Evolutionary conservation across 1,139 yeast genomes (phyloP).

Genomic region (Fermentozyma sake): DNA sequence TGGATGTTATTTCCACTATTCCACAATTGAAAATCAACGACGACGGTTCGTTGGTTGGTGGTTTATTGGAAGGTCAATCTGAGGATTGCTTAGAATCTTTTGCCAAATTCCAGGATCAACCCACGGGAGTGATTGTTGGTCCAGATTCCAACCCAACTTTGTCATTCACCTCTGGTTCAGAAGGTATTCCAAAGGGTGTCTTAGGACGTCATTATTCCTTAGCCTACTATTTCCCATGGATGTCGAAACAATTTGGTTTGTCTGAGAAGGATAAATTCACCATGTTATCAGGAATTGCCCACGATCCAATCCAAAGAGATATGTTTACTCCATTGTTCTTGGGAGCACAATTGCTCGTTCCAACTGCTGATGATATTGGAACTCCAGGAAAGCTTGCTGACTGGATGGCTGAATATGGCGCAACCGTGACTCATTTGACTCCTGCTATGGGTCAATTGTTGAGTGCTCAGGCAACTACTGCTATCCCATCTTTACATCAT

Average conservation of each 20-base stretch:
- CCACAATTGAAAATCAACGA: constrained; percentile 74
- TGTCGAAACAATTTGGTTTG: constrained; percentile 79
- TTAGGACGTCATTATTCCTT: constrained; percentile 94
- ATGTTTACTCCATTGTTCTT: constrained; percentile 96
- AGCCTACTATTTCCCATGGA: constrained; percentile 98
- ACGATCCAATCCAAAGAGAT: constrained; percentile 98
- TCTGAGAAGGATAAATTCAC: constrained; percentile 84
- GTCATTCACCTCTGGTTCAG: constrained; percentile 97
- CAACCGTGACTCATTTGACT: constrained; percentile 94
- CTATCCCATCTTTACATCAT: constrained; percentile 82
- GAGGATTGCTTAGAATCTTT: constrained; percentile 51
- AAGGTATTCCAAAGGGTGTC: constrained; percentile 98
- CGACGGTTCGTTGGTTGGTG: constrained; percentile 74
- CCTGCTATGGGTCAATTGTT: constrained; percentile 99
- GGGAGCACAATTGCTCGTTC: constrained; percentile 90
- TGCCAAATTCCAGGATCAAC: constrained; percentile 41
- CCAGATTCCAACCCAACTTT: constrained; percentile 97
- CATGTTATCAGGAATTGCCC: constrained; percentile 98
- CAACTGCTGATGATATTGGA: constrained; percentile 96
- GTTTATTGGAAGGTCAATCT: constrained; percentile 22
- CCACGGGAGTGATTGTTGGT: constrained; percentile 91
- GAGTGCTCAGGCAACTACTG: constrained; percentile 93
- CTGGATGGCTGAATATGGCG: constrained; percentile 91
- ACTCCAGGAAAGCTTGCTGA: constrained; percentile 96
- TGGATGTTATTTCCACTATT: constrained; percentile 66